Evolutionary conservation across 192 early-diverging fungal species (phyloP).

Genomic region (Funneliformis mosseae): DNA sequence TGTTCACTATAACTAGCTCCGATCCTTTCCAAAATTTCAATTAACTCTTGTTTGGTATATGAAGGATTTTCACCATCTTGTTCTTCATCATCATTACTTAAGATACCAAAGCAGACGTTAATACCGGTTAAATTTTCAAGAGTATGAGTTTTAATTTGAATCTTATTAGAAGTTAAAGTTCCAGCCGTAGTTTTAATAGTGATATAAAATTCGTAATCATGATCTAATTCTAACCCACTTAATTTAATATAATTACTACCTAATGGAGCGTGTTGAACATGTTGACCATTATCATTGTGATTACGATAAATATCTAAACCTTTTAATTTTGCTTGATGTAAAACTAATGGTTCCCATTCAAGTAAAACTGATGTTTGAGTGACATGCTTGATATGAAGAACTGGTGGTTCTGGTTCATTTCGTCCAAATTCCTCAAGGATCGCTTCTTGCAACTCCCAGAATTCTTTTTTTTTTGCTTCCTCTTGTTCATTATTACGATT

Average conservation of each 20-base stretch:
- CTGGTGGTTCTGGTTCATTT: slow-evolving; percentile 76
- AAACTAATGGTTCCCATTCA: slow-evolving; percentile 88
- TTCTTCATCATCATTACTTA: slow-evolving; percentile 63
- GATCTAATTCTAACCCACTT: slow-evolving; percentile 87
- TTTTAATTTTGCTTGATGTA: slow-evolving; percentile 80
- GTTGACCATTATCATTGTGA: slow-evolving; percentile 57
- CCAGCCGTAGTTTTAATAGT: slow-evolving; percentile 94
- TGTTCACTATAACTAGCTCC: slow-evolving; percentile 87
- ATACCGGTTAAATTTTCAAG: slow-evolving; percentile 98
- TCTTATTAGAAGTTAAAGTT: slow-evolving; percentile 71
- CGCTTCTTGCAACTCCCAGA: slow-evolving; percentile 83
- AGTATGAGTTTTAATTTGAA: slow-evolving; percentile 82
- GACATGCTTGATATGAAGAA: slow-evolving; percentile 70
- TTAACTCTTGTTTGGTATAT: slow-evolving; percentile 73
- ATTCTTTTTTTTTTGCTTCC: slow-evolving; percentile 72
- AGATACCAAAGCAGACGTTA: slow-evolving; percentile 91
- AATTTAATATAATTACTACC: slow-evolving; percentile 70
- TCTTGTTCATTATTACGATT: slow-evolving; percentile 89
- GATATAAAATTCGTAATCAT: slow-evolving; percentile 88
- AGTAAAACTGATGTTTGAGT: slow-evolving; percentile 88
- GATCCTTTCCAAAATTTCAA: slow-evolving; percentile 75
- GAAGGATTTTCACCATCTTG: neutral
- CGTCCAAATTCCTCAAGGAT: slow-evolving; percentile 82
- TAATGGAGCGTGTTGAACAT: slow-evolving; percentile 52
- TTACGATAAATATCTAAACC: slow-evolving; percentile 93